Evolutionary conservation across 148 eudicot species (phyloP), one percentile per base, ranked within the genome.

Genomic region (Agrostemma githago): DNA sequence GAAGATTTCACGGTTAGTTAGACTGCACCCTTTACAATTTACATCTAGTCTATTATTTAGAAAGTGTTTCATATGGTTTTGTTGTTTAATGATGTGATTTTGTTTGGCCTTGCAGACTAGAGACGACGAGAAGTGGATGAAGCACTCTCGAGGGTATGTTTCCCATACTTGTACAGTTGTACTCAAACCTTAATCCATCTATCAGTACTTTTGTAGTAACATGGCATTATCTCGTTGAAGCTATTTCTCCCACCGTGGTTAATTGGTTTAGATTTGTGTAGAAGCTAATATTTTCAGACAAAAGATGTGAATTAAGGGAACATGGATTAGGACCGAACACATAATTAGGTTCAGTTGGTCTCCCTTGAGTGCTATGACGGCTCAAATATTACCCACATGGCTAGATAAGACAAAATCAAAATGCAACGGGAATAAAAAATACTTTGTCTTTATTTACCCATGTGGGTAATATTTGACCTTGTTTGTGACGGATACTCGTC

Each of bases 111-210:
- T 85, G 80, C 90, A 95, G 98, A 92, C 74, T 82, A 86, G 98
- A 82, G 98, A 95, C 76, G 98, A 95, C 78, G 89, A 66, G 74
- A 87, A 85, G 19, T 95, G 98, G 98, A 87, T 95, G 97, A 92
- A 87, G 79, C 98, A 95, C 87, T 79, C 98, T 10, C 34, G 88
- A 71, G 98, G 96, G 98, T 95, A 88, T 63, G 80, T 63, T 7
- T n/a, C 41, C 34, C 66, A 20, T 46, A 68, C 11, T 73, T 62
- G 61, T 43, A 68, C 21, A n/a, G n/a, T n/a, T n/a, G n/a, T 53
- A 15, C 0, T 75, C 48, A 7, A n/a, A n/a, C n/a, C 70, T 61
- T 3, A 8, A 67, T 46, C 9, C 65, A 7, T 39, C 40, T 40
- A 41, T 57, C 37, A 17, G 42, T 48, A 5, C 62, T 12, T n/a